Evolutionary conservation across 2,329 filamentous ascomycete genomes (phyloP).

Genomic region (Colletotrichum navitas): DNA sequence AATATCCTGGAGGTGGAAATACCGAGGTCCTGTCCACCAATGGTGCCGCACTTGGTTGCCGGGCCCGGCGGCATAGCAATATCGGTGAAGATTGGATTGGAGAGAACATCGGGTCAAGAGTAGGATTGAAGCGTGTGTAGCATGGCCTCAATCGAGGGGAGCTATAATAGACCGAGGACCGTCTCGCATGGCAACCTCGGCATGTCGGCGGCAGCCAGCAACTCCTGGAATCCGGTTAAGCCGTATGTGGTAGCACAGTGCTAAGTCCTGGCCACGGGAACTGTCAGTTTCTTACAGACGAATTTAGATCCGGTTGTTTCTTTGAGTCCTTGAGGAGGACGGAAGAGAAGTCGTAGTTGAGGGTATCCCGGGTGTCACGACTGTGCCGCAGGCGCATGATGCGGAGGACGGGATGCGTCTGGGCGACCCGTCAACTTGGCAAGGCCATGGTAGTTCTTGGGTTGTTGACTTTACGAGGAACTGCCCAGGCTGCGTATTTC

Average conservation of each 20-base stretch:
- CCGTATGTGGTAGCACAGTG: not conserved
- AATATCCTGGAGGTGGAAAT: too few relatives aligned
- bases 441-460: not conserved
- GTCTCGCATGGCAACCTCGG: too few relatives aligned
- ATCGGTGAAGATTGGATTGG: too few relatives aligned
- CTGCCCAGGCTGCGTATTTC: too few relatives aligned
- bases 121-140: too few relatives aligned
- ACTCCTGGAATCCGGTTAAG: not conserved
- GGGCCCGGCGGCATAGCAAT: too few relatives aligned
- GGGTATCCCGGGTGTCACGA: too few relatives aligned
- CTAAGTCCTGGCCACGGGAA: not conserved
- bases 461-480: not conserved
- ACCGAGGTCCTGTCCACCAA: too few relatives aligned
- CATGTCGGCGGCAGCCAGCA: not conserved
- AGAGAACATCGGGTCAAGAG: too few relatives aligned
- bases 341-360: not conserved
- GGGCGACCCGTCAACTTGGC: not conserved
- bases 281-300: not conserved
- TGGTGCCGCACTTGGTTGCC: too few relatives aligned
- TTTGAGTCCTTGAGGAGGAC: not conserved
- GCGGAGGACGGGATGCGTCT: not conserved
- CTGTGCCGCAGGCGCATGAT: not conserved
- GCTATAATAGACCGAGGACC: too few relatives aligned
- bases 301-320: not conserved
- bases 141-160: too few relatives aligned